These are phyloP conservation scores for Lentinula sp. DNA, from an alignment of 768 basidiomycete genomes.

Conservation along the genomic window DNA sequence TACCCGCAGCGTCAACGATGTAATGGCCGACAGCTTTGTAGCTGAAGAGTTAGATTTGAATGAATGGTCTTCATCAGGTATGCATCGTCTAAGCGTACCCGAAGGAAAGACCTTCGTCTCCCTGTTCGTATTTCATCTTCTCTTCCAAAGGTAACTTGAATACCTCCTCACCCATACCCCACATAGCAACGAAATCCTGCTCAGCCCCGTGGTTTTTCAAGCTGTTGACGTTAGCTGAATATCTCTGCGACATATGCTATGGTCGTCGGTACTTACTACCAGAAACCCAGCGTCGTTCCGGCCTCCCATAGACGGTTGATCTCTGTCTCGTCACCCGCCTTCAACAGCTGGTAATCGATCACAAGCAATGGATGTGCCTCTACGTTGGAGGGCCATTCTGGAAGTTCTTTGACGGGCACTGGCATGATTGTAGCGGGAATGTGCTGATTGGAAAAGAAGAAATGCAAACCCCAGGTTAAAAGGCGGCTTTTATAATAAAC, in stretches of 20 bases:
- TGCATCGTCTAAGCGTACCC: conserved; percentile 14
- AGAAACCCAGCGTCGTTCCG: conserved; percentile 39
- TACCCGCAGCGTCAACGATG: conserved; percentile 38
- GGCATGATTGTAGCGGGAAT: background rate
- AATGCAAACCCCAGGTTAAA: background rate
- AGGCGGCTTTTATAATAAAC: background rate
- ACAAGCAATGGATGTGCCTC: conserved; percentile 36
- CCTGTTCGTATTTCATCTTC: conserved; percentile 31
- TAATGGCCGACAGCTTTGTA: conserved; percentile 42
- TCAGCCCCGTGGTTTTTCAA: conserved; percentile 33
- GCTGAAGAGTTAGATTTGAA: background rate
- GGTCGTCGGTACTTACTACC: conserved; percentile 30
- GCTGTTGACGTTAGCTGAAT: conserved; percentile 10
- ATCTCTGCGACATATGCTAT: background rate
- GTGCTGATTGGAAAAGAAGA: background rate
- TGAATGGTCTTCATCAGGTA: background rate
- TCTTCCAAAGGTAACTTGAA: conserved; percentile 28
- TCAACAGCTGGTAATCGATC: conserved; percentile 33
- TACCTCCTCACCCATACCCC: conserved; percentile 29
- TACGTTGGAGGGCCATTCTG: conserved; percentile 35
- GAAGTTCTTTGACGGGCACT: conserved; percentile 9
- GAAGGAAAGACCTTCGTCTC: conserved; percentile 26
- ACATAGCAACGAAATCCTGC: conserved; percentile 25
- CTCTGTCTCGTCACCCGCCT: conserved; percentile 26
- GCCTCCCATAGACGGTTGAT: conserved; percentile 34